Percentiles rank a stretch among this genome's conserved stretches.
Conservation (phyloP, 306 rosid species). For the Rosa rugosa region DNA sequence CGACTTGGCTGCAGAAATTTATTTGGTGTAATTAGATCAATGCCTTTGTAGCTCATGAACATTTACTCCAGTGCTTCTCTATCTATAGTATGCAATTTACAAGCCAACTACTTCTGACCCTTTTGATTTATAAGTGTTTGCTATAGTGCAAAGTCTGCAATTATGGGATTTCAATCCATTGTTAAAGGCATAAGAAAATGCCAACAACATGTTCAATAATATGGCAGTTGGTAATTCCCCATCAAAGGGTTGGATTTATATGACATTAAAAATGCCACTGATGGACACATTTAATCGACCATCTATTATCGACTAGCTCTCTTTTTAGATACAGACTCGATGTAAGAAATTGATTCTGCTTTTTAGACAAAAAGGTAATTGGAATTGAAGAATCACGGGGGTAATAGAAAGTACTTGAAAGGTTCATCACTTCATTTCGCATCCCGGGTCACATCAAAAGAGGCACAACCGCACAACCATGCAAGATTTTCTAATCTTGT, state of each 20-base stretch:
- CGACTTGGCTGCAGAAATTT: constrained; percentile 20
- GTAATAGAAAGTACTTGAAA: too few species aligned
- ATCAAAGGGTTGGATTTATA: constrained; percentile 18
- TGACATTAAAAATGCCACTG: neutral
- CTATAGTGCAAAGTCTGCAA: neutral
- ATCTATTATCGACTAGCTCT: neutral
- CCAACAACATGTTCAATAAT: neutral
- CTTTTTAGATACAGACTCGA: neutral
- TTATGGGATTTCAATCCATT: neutral
- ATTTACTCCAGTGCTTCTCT: constrained; percentile 18
- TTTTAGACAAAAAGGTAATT: neutral
- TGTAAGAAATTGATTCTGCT: neutral
- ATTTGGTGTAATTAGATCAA: neutral
- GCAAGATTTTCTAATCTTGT: too few species aligned
- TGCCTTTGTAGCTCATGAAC: neutral
- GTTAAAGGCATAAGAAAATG: neutral
- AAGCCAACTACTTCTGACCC: constrained; percentile 28
- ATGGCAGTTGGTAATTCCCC: constrained; percentile 2
- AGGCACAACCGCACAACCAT: too few species aligned
- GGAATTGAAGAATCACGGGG: too few species aligned
- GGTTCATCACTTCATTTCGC: too few species aligned
- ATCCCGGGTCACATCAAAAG: too few species aligned
- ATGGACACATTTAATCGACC: neutral
- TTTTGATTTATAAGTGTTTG: constrained; percentile 10
- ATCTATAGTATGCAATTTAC: neutral